Conservation (phyloP, 257 asterid species). For the Solanum pimpinellifolium region DNA sequence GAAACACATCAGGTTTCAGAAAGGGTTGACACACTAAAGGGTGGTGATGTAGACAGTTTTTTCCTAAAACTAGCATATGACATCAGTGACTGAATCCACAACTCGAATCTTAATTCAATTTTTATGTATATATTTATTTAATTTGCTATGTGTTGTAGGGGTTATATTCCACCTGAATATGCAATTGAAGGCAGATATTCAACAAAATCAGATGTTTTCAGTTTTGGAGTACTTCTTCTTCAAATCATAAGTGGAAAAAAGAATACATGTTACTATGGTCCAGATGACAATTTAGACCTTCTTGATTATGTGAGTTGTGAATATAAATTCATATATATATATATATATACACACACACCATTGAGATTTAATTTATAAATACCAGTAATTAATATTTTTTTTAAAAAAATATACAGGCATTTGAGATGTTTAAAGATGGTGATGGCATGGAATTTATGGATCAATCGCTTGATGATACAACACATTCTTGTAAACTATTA, state of each 20-base stretch:
- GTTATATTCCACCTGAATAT: conserved; percentile 33
- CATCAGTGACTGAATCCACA: background rate
- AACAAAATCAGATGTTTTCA: conserved; percentile 20
- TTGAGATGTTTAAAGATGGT: conserved; percentile 10
- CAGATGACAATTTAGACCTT: conserved; percentile 8
- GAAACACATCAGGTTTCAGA: background rate
- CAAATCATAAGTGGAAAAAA: conserved; percentile 27
- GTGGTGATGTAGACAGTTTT: background rate
- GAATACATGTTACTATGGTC: conserved; percentile 14
- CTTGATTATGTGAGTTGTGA: conserved; percentile 15
- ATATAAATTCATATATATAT: background rate
- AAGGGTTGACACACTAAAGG: background rate
- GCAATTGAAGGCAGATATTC: conserved; percentile 22
- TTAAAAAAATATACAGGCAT: conserved; percentile 7
- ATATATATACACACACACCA: background rate
- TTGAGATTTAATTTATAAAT: background rate
- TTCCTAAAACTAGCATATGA: background rate
- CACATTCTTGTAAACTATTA: conserved; percentile 11
- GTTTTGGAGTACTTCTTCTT: conserved; percentile 28
- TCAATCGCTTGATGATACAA: conserved; percentile 11
- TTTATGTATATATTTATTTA: background rate
- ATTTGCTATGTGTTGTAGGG: conserved; percentile 2
- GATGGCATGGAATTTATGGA: conserved; percentile 16
- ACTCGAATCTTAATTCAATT: background rate
- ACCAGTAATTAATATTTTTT: background rate